Evolutionary conservation across 192 early-diverging fungal species (phyloP).

Genomic region (Entophlyctis luteolus): DNA sequence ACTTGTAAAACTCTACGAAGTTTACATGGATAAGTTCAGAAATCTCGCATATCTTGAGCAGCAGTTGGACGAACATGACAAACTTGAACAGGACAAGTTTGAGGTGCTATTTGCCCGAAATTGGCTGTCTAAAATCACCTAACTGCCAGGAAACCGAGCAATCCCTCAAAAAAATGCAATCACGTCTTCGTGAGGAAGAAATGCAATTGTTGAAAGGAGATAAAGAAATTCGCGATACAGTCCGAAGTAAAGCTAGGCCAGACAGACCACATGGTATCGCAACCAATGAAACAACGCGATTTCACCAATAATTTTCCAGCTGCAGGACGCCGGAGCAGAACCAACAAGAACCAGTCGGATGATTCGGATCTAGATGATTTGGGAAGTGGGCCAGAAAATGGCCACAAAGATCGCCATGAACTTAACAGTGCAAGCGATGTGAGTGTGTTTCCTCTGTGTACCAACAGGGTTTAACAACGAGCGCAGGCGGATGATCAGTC

Average conservation of each 20-base stretch:
- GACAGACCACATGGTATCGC: constrained; percentile 23
- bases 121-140: not conserved
- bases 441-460: not conserved
- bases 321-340: constrained; percentile 1
- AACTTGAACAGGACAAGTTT: constrained; percentile 51
- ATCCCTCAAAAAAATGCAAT: constrained; percentile 50
- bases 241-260: not conserved
- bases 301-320: not conserved
- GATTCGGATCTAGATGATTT: constrained; percentile 12
- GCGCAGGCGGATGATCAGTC: not conserved
- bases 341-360: not conserved
- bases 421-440: not conserved
- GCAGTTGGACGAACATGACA: constrained; percentile 51
- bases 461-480: not conserved
- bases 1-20: constrained; percentile 42
- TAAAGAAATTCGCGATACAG: constrained; percentile 36
- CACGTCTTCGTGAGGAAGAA: constrained; percentile 50
- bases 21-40: constrained; percentile 50
- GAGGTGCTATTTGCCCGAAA: constrained; percentile 24
- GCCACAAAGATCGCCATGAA: not conserved
- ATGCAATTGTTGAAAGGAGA: constrained; percentile 46
- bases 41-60: constrained; percentile 53
- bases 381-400: not conserved
- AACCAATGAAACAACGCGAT: not conserved
- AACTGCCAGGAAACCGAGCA: constrained; percentile 41